These are phyloP conservation scores for Marasmius oreades DNA, from an alignment of 1,284 basidiomycete genomes.

Conservation along the genomic window DNA sequence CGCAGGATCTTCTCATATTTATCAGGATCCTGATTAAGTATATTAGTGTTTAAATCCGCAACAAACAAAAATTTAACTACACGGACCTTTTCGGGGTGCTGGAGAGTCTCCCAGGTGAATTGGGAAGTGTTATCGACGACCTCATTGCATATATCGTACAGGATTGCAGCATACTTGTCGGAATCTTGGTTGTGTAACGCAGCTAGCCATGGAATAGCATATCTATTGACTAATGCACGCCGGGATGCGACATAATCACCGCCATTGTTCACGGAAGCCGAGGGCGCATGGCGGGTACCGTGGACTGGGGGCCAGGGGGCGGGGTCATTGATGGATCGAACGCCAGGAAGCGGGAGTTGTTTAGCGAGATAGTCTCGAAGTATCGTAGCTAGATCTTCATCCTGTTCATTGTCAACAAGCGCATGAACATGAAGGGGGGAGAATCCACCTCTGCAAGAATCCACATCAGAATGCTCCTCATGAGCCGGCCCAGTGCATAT, in stretches of 20 bases:
- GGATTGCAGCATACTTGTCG: conserved; percentile 39
- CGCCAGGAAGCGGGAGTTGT: conserved; percentile 56
- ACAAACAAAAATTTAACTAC: neutral
- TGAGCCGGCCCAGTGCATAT: conserved; percentile 55
- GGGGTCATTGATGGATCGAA: conserved; percentile 42
- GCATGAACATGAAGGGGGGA: neutral
- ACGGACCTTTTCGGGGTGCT: conserved; percentile 1
- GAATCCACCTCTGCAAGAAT: conserved; percentile 58
- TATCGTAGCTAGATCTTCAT: conserved; percentile 56
- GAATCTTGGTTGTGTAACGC: conserved; percentile 60
- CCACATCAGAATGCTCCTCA: conserved; percentile 55
- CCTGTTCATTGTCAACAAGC: conserved; percentile 33
- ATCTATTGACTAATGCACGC: conserved; percentile 44
- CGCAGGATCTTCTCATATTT: conserved; percentile 42
- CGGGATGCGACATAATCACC: conserved; percentile 61
- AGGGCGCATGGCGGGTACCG: conserved; percentile 33
- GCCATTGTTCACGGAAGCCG: conserved; percentile 52
- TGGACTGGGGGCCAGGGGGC: conserved; percentile 46
- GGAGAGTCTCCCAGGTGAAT: conserved; percentile 3
- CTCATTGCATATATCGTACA: conserved; percentile 50
- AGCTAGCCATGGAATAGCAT: conserved; percentile 60
- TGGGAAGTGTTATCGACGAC: conserved; percentile 28
- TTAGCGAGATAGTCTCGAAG: conserved; percentile 61
- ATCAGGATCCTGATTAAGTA: conserved; percentile 14
- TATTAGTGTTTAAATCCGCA: no score